Evolutionary conservation across 176 grass and related monocot species (phyloP).

Genomic region (Bothriochloa decipiens): DNA sequence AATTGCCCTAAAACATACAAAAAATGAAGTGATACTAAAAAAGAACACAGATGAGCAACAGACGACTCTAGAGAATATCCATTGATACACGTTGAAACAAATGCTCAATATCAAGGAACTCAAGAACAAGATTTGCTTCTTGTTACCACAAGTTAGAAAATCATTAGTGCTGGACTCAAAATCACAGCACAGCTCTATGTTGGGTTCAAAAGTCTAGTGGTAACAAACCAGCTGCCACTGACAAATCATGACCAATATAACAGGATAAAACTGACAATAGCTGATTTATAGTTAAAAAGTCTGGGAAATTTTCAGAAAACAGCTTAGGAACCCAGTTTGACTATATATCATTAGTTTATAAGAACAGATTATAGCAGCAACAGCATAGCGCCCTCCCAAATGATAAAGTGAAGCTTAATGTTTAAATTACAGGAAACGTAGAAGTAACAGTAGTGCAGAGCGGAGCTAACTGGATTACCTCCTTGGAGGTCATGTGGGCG

Average conservation of each 20-base stretch:
- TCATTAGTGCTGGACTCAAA: not conserved
- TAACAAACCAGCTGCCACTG: not conserved
- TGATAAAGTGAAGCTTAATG: slow-evolving; percentile 4
- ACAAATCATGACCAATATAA: not conserved
- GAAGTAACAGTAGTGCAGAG: not conserved
- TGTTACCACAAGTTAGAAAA: not conserved
- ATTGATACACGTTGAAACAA: not conserved
- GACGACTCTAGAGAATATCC: not conserved
- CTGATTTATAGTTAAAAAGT: not conserved
- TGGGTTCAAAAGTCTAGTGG: too few relatives aligned
- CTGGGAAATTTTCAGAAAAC: not conserved
- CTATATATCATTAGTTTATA: not conserved
- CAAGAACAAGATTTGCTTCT: not conserved
- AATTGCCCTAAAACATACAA: not conserved
- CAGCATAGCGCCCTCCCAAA: not conserved
- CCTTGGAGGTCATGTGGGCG: slow-evolving; percentile 92
- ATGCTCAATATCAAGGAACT: not conserved
- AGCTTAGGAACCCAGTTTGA: not conserved
- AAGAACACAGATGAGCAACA: slow-evolving; percentile 2
- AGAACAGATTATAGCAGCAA: not conserved
- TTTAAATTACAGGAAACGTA: not conserved
- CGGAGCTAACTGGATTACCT: slow-evolving; percentile 52
- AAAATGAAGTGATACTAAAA: not conserved
- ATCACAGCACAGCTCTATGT: not conserved
- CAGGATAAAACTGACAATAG: not conserved